These are phyloP conservation scores for Hypocreales sp. DNA, from an alignment of 2,329 filamentous ascomycete species.

Conservation along the genomic window DNA sequence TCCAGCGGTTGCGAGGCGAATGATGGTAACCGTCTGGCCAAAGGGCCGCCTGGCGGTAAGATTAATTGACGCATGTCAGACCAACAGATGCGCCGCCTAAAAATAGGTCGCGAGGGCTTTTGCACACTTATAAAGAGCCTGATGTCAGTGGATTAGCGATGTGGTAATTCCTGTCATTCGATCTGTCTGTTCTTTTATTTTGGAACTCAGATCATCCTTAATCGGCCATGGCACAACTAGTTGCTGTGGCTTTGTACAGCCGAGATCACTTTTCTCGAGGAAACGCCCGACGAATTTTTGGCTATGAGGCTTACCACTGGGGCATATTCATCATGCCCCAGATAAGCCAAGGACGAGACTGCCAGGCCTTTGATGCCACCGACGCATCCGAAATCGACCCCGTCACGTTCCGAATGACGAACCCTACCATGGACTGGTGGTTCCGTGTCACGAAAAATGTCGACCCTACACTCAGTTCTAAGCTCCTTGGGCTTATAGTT, in stretches of 20 bases:
- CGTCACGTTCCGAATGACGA: conserved; percentile 13
- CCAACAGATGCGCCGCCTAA: no score
- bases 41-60: no score
- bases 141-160: no score
- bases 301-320: conserved; percentile 17
- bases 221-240: conserved; percentile 5
- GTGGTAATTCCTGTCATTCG: no score
- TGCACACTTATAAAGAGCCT: no score
- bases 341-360: conserved; percentile 4
- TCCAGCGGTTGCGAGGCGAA: no score
- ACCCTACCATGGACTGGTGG: conserved; percentile 18
- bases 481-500: conserved; percentile 13
- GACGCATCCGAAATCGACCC: conserved; percentile 14
- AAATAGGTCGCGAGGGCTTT: no score
- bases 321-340: conserved; percentile 11
- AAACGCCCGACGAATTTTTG: conserved; percentile 8
- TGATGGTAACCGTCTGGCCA: no score
- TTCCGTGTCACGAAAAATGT: conserved; percentile 7
- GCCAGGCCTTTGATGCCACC: conserved; percentile 12
- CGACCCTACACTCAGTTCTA: conserved; percentile 6
- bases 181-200: no score
- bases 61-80: no score
- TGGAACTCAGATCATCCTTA: no score
- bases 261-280: conserved; percentile 12
- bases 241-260: conserved; percentile 12